Evolutionary conservation across 805 yeast genomes (phyloP), one percentile per base, ranked within the genome.

Genomic region (Hanseniaspora valbyensis): DNA sequence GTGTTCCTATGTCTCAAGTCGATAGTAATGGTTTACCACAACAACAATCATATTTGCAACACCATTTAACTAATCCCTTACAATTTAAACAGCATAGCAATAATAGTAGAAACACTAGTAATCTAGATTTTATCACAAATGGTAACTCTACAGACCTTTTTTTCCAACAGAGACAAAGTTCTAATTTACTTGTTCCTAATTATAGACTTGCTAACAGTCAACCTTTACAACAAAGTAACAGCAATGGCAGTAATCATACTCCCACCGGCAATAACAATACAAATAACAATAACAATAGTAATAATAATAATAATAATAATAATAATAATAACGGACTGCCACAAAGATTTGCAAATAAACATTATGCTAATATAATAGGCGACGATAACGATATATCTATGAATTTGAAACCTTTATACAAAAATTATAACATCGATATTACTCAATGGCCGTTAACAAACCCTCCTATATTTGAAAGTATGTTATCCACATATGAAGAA

Each of bases 401-500:
- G 9, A 40, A 40, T 4, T 53, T 69, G n/a, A 68, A 72, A 2
- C 69, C 73, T 1, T 68, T 63, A 50, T 70, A 67, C 55, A 71
- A 69, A 32, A 72, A 72, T 0, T 69, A 68, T 55, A 73, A 73
- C 7, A 68, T 70, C 2, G 73, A 70, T 46, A 70, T 67, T 1
- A 57, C 68, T 12, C 73, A 69, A 54, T 63, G 69, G 57, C 74
- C 74, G 1, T 56, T 70, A 58, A 70, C 74, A 7, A 69, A 69
- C 51, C 74, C 74, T 1, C 74, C 74, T 5, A 70, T 70, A 30
- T 70, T 70, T 52, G 72, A 70, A 50, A 66, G 67, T 53, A 63
- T 81, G 61, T 54, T 69, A 32, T 59, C 59, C 10, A 49, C 57
- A 21, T 33, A 40, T 19, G 51, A 40, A 4, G 45, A 28, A 19